Percentiles rank a stretch among this genome's conserved stretches.
Evolutionary conservation across 148 eudicot species (phyloP).

Genomic region (Heliosperma pusillum): DNA sequence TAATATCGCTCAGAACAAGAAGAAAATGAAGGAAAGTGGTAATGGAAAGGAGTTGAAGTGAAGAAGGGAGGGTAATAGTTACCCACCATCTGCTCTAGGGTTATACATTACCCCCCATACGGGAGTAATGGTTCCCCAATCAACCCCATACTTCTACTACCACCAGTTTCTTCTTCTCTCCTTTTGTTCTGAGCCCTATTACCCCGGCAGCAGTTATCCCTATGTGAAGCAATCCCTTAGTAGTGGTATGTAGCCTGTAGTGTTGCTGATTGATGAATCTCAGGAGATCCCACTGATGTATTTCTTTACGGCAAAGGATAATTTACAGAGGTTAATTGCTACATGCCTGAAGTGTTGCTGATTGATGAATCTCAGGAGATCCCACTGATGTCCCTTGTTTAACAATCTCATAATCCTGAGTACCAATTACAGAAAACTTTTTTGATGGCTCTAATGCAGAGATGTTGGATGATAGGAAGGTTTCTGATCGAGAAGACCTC

Average conservation of each 20-base stretch:
- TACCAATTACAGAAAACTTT: slow-evolving; percentile 63
- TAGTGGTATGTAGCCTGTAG: slow-evolving; percentile 26
- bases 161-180: too few relatives aligned
- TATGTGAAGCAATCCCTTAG: too few relatives aligned
- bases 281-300: slow-evolving; percentile 96
- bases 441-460: slow-evolving; percentile 66
- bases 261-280: slow-evolving; percentile 80
- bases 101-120: too few relatives aligned
- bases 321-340: neutral
- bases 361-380: slow-evolving; percentile 90
- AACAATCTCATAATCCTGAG: slow-evolving; percentile 76
- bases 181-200: too few relatives aligned
- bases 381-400: slow-evolving; percentile 93
- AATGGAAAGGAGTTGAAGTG: too few relatives aligned
- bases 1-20: too few relatives aligned
- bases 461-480: slow-evolving; percentile 52
- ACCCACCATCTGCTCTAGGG: too few relatives aligned
- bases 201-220: too few relatives aligned
- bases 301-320: neutral
- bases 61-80: too few relatives aligned
- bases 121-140: too few relatives aligned
- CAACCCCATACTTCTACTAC: too few relatives aligned
- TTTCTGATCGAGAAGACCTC: slow-evolving; percentile 36
- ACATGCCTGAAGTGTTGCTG: slow-evolving; percentile 83
- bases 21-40: too few relatives aligned